phyloP scores from a whole-genome alignment of 305 asterid species.

The Ilex paraguariensis region DNA sequence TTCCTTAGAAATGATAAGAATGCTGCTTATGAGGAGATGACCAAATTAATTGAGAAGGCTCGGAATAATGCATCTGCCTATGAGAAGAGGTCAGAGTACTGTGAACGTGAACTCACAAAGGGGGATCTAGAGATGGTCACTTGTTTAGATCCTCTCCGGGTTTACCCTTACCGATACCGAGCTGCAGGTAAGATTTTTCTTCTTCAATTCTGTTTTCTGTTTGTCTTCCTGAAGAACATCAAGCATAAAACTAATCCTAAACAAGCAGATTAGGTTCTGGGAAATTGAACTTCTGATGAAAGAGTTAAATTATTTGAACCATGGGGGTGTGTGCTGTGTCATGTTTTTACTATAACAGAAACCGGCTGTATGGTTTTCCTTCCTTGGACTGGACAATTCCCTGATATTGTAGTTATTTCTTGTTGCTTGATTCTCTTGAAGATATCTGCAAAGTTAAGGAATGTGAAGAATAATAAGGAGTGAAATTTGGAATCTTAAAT shows the following conservation, averaged over 20 bases:
- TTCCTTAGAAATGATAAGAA: constrained; percentile 70
- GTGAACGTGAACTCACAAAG: constrained; percentile 86
- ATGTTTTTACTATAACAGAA: no score
- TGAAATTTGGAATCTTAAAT: no score
- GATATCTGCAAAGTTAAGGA: no score
- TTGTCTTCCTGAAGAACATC: background rate
- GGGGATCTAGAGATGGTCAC: constrained; percentile 95
- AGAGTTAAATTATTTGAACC: no score
- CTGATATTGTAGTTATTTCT: no score
- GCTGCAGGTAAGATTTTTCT: constrained; percentile 70
- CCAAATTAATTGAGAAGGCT: constrained; percentile 86
- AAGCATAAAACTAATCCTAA: background rate
- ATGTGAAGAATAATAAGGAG: no score
- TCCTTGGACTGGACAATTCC: no score
- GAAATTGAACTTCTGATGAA: background rate
- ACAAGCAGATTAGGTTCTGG: background rate
- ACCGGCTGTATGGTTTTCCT: no score
- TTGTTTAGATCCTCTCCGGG: constrained; percentile 81
- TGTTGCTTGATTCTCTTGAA: no score
- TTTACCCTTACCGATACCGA: constrained; percentile 91
- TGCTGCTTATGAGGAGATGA: constrained; percentile 91
- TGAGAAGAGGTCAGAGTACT: constrained; percentile 92
- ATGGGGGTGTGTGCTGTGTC: no score
- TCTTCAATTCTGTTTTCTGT: background rate
- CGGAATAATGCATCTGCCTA: constrained; percentile 85